Base-by-base conservation (phyloP, 2,329 filamentous ascomycete genomes). In the Cephalotrichum gorgonifer region DNA sequence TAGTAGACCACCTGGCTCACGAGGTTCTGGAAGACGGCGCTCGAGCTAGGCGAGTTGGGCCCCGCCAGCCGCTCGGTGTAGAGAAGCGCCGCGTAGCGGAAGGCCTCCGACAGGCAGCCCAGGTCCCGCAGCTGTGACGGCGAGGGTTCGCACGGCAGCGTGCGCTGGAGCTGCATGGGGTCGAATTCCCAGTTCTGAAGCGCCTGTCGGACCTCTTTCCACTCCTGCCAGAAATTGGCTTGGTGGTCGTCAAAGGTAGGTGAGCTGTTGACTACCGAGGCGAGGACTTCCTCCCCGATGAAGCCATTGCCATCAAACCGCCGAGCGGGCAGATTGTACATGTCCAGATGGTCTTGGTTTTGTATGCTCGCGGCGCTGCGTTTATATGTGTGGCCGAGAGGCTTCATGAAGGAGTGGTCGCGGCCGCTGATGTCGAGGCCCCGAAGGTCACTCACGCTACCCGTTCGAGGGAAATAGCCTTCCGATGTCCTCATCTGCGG, bases 31-130 rank as follows among this genome's bases (percentile, higher is more conserved):
- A 95, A 89, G 61, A 84, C 86, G 56, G 81, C 79, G 59, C 90
- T 79, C 15, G 76, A 77, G 0, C 86, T 86, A 2, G 88, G 80
- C 2, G 87, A 70, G 50, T 78, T 76, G 0, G 89, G 90, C 55
- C 84, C 82, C 2, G 86, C 88, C 23, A 96, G 79, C 4, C 90
- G 85, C 68, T 95, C 88, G 9, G 86, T 90, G 69, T 95, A 96
- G 11, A 96, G 76, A 30, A 96, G 75, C 0, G 89, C 90, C 0
- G 89, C 83, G 63, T 93, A 89, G 17, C 90, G 86, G 73, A 95
- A 96, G 11, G 86, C 86, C 64, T 95, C 88, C 20, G 87, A 94
- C 46, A 95, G 84, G 58, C 89, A 86, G 30, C 82, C 76, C 11
- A 95, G 73, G 54, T 94, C 88, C 22, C 81, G 74, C 2, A 86